phyloP scores from a whole-genome alignment of 2,329 filamentous ascomycete species.

The Aspergillus sclerotialis region DNA sequence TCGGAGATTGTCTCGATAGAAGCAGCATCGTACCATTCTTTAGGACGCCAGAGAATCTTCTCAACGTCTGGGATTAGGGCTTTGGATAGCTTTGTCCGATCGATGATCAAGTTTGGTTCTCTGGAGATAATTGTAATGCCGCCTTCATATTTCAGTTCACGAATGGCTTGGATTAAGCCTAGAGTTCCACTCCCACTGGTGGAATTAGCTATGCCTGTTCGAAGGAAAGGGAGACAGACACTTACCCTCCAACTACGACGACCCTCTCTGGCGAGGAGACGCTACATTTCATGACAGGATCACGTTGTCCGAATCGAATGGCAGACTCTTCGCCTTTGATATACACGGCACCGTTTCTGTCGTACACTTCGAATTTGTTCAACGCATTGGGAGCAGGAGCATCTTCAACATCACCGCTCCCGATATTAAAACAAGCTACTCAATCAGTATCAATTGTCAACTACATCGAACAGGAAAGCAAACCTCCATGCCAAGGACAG shows the following conservation, averaged over 20 bases:
- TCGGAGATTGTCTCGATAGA: slow-evolving; percentile 51
- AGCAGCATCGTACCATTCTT: slow-evolving; percentile 65
- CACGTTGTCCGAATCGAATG: slow-evolving; percentile 69
- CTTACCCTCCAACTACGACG: slow-evolving; percentile 71
- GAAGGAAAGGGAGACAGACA: too few species aligned
- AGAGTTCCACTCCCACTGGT: slow-evolving; percentile 71
- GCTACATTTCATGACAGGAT: slow-evolving; percentile 66
- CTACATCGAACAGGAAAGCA: slow-evolving; percentile 18
- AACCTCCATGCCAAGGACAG: slow-evolving; percentile 95
- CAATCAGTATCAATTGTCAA: slow-evolving; percentile 9
- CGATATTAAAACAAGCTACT: slow-evolving; percentile 82
- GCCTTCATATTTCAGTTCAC: slow-evolving; percentile 72
- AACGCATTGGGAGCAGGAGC: slow-evolving; percentile 86
- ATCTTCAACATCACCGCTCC: slow-evolving; percentile 89
- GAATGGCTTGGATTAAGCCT: slow-evolving; percentile 73
- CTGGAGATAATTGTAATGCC: slow-evolving; percentile 74
- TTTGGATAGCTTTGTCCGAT: slow-evolving; percentile 93
- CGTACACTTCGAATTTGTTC: slow-evolving; percentile 69
- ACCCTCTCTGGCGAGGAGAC: slow-evolving; percentile 52
- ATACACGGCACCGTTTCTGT: slow-evolving; percentile 78
- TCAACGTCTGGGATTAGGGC: slow-evolving; percentile 73
- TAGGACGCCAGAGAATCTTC: slow-evolving; percentile 71
- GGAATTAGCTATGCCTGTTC: slow-evolving; percentile 4
- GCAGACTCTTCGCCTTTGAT: slow-evolving; percentile 70
- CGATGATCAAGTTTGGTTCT: slow-evolving; percentile 81